Evolutionary conservation across 139 green algal species (phyloP).

Genomic region (Penium margaritaceum): DNA sequence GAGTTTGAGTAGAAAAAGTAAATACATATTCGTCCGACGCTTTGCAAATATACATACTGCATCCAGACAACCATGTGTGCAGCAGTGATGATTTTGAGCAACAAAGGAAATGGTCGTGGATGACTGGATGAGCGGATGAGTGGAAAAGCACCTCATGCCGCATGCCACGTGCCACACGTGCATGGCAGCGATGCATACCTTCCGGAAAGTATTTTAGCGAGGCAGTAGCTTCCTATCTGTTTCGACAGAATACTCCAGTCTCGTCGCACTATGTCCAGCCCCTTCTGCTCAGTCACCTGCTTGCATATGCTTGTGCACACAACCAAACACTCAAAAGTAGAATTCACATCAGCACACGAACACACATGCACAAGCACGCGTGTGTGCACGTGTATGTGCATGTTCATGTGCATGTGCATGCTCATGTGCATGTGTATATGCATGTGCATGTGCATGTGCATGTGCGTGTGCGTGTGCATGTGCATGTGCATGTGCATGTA

Average conservation of each 20-base stretch:
- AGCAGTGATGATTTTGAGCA: neutral
- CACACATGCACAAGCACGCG: slow-evolving; percentile 7
- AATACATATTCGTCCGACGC: too few species aligned
- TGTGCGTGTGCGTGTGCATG: too few species aligned
- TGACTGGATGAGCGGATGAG: neutral
- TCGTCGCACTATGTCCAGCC: slow-evolving; percentile 93
- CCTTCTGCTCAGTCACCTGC: slow-evolving; percentile 81
- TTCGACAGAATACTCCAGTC: slow-evolving; percentile 93
- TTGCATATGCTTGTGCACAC: slow-evolving; percentile 40
- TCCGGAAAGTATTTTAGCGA: slow-evolving; percentile 74
- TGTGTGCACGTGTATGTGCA: neutral
- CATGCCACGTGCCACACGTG: neutral
- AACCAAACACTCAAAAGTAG: neutral
- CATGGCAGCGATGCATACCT: slow-evolving; percentile 9
- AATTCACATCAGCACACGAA: neutral
- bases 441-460: too few species aligned
- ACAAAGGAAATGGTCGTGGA: neutral
- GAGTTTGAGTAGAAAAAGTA: neutral
- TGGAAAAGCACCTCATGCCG: neutral
- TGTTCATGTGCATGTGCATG: too few species aligned
- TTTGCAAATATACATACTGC: too few species aligned
- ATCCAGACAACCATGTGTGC: too few species aligned
- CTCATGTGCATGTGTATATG: too few species aligned
- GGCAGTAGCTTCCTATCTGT: slow-evolving; percentile 71
- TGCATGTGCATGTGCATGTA: too few species aligned